Base-by-base conservation (phyloP, 2,329 filamentous ascomycete genomes). In the Hymenoscyphus fructigenus region DNA sequence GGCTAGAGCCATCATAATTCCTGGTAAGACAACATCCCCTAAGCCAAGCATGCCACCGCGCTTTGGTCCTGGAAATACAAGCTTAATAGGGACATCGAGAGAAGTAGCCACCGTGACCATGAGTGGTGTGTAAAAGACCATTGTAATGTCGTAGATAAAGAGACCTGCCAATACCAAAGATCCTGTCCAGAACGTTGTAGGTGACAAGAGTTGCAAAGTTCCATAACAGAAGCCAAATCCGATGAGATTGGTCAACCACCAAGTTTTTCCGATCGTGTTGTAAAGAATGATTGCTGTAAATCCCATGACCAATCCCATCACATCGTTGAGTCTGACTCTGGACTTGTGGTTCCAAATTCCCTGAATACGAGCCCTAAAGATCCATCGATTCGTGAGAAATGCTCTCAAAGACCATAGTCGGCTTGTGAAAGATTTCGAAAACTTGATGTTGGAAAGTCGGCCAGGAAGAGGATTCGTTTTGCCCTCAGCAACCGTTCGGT, bases 101-200 rank as follows among this genome's bases (percentile, higher is more conserved):
- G 89, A 90, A 7, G 90, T 96, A 14, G 94, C 95, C 9, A 99
- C 91, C 0, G 90, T 91, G 6, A 93, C 83, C 91, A 95, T 95
- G 75, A 91, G 88, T 0, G 91, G 91, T 0, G 91, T 93, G 75
- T 90, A 95, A 75, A 95, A 95, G 5, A 95, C 91, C 83, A 94
- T 93, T 76, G 95, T 88, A 59, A 99, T 94, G 75, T 99, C 94
- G 74, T 99, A 99, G 74, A 96, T 87, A 80, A 98, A 98, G 0
- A 98, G 82, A 0, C 90, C 91, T 10, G 82, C 80, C 1, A 98
- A 82, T 10, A 98, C 88, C 55, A 93, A 77, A 6, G 89, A 90
- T 0, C 92, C 92, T 0, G 91, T 97, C 62, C 85, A 80, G 74
- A 97, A 96, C 0, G 92, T 94, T 0, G 93, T 96, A 0, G 93